Percentiles rank a stretch among this genome's conserved stretches.
phyloP scores from a whole-genome alignment of 306 rosid genomes.

The Clitoria ternatea region DNA sequence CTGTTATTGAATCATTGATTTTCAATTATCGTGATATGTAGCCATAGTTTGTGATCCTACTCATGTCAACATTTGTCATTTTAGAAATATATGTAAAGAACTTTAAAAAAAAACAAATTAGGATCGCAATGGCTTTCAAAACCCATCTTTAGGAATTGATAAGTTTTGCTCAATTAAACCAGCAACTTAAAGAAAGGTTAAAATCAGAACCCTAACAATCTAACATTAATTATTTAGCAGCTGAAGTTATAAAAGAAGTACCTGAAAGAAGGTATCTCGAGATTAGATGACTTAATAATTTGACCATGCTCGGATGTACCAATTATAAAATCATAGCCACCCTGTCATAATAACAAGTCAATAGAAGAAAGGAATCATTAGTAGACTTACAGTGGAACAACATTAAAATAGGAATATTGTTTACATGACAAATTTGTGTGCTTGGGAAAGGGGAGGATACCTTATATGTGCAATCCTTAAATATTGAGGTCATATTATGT shows the following conservation, averaged over 20 bases:
- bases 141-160: slow-evolving; percentile 14
- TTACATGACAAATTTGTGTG: neutral
- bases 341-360: slow-evolving; percentile 44
- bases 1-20: neutral
- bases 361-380: neutral
- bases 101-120: neutral
- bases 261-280: slow-evolving; percentile 79
- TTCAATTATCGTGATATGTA: neutral
- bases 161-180: neutral
- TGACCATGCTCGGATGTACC: slow-evolving; percentile 98
- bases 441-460: slow-evolving; percentile 34
- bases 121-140: neutral
- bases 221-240: neutral
- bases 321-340: slow-evolving; percentile 83
- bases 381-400: neutral
- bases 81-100: neutral
- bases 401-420: neutral
- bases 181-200: neutral
- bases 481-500: slow-evolving; percentile 61
- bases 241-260: slow-evolving; percentile 23
- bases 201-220: neutral
- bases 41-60: neutral
- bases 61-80: neutral
- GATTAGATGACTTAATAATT: slow-evolving; percentile 62
- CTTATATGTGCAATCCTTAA: slow-evolving; percentile 60